phyloP scores from a whole-genome alignment of 768 basidiomycete genomes.

The Rossbeevera mucosa region DNA sequence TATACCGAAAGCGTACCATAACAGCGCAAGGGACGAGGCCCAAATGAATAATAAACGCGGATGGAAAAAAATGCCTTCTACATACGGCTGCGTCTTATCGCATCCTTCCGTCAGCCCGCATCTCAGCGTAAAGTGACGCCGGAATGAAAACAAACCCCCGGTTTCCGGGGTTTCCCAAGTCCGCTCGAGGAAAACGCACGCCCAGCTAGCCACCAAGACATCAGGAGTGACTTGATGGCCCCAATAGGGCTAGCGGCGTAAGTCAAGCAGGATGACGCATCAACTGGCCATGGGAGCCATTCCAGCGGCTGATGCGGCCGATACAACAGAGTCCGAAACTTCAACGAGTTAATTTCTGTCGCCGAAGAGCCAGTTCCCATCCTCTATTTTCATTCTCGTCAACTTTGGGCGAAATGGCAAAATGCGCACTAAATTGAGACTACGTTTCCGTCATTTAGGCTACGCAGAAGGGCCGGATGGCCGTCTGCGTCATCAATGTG shows the following conservation, averaged over 20 bases:
- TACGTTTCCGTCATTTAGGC: constrained; percentile 5
- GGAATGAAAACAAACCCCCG: constrained; percentile 12
- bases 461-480: constrained; percentile 11
- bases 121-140: constrained; percentile 10
- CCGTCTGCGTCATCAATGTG: constrained; percentile 10
- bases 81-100: constrained; percentile 19
- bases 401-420: not conserved
- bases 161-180: constrained; percentile 12
- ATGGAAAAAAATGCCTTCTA: constrained; percentile 8
- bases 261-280: constrained; percentile 6
- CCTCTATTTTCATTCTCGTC: constrained; percentile 16
- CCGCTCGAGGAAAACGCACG: constrained; percentile 7
- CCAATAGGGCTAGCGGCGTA: constrained; percentile 5
- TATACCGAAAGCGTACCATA: not conserved
- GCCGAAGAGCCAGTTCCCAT: constrained; percentile 21
- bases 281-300: constrained; percentile 20
- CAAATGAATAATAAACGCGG: not conserved
- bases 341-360: constrained; percentile 5
- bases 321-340: constrained; percentile 23
- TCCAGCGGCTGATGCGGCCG: constrained; percentile 18
- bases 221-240: constrained; percentile 7
- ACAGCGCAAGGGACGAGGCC: not conserved
- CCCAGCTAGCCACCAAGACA: not conserved
- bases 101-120: constrained; percentile 9
- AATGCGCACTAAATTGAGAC: not conserved